A percentile compares a stretch with the other conserved stretches of the same genome.
Conservation (phyloP, 2,329 filamentous ascomycete species). For the Aureobasidium sp. region DNA sequence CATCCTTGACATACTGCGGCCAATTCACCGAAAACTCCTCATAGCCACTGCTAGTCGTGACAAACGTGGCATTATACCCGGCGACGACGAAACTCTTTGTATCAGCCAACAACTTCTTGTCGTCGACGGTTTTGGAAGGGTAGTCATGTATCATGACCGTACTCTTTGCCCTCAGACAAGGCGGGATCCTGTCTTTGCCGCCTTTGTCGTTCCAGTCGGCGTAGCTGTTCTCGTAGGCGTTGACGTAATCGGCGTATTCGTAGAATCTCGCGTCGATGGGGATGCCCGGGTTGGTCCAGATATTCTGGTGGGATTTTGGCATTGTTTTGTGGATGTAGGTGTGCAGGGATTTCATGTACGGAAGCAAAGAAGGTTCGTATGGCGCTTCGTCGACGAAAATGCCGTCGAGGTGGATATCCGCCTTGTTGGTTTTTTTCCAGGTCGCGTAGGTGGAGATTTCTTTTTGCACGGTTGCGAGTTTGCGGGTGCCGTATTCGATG, state of each 20-base stretch:
- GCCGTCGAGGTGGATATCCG: conserved; percentile 23
- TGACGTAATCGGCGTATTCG: conserved; percentile 9
- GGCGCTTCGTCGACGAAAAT: conserved; percentile 27
- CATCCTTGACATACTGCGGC: conserved; percentile 9
- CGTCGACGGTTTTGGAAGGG: background rate
- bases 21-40: conserved; percentile 2
- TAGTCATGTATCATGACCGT: conserved; percentile 7
- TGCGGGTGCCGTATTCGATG: conserved; percentile 23
- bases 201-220: background rate
- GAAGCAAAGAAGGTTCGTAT: conserved; percentile 15
- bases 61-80: background rate
- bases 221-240: conserved; percentile 8
- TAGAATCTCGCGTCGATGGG: conserved; percentile 12
- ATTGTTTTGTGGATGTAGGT: conserved; percentile 4
- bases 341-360: conserved; percentile 16
- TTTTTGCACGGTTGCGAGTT: conserved; percentile 18
- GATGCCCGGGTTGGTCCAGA: conserved; percentile 18
- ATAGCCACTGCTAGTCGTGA: conserved; percentile 1
- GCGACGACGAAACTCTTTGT: background rate
- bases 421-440: conserved; percentile 21
- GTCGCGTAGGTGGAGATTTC: conserved; percentile 24
- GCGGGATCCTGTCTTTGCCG: background rate
- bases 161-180: conserved; percentile 1
- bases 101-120: background rate
- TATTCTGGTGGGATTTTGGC: conserved; percentile 6